phyloP scores from a whole-genome alignment of 2,329 filamentous ascomycete species.

The Alternaria consortialis region DNA sequence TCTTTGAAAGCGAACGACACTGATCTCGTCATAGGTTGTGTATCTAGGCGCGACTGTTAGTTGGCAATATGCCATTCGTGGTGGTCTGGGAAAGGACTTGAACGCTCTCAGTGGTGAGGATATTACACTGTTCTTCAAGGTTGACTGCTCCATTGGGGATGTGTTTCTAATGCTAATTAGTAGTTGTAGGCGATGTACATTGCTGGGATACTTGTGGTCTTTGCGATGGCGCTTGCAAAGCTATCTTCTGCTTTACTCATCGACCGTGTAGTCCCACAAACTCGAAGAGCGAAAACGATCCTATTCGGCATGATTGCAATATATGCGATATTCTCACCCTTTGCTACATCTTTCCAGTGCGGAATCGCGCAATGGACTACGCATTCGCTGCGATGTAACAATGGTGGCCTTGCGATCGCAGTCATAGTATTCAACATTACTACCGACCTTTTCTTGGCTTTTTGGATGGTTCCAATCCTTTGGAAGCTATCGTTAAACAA shows the following conservation, averaged over 20 bases:
- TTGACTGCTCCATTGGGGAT: background rate
- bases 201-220: constrained; percentile 22
- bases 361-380: constrained; percentile 20
- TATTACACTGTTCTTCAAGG: constrained; percentile 25
- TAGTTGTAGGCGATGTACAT: constrained; percentile 20
- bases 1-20: background rate
- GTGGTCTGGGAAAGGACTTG: constrained; percentile 25
- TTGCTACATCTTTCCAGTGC: constrained; percentile 30
- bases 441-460: constrained; percentile 33
- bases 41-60: constrained; percentile 21
- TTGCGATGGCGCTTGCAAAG: constrained; percentile 28
- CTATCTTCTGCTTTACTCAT: constrained; percentile 29
- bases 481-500: constrained; percentile 28
- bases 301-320: constrained; percentile 23
- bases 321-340: constrained; percentile 25
- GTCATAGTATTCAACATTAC: constrained; percentile 32
- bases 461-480: constrained; percentile 38
- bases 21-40: constrained; percentile 17
- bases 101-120: constrained; percentile 9
- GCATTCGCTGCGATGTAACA: constrained; percentile 18
- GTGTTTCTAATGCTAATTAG: background rate
- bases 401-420: constrained; percentile 23
- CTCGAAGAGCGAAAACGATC: constrained; percentile 9
- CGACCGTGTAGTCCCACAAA: constrained; percentile 29
- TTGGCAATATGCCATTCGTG: constrained; percentile 28